These are phyloP conservation scores for Penicillium steckii DNA, from an alignment of 495 filamentous ascomycete species.

Conservation along the genomic window DNA sequence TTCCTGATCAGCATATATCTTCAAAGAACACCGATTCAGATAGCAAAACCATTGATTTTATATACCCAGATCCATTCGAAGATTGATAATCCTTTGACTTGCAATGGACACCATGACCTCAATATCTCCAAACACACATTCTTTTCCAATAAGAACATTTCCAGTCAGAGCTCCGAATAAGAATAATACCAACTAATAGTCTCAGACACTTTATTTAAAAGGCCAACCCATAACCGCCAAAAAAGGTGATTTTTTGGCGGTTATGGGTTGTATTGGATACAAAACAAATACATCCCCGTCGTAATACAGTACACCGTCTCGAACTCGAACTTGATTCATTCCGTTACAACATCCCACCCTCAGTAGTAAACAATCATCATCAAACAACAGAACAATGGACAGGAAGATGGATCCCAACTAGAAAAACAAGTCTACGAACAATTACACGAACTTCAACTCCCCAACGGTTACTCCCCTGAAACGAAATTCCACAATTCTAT, in stretches of 20 bases:
- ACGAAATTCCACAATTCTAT: constrained; percentile 6
- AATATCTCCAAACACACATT: background rate
- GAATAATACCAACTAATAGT: background rate
- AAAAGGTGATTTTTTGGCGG: no score
- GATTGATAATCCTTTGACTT: background rate
- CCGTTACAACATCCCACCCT: background rate
- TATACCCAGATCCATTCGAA: no score
- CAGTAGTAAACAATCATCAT: constrained; percentile 5
- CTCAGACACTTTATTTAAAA: background rate
- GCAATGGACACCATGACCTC: background rate
- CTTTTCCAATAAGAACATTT: background rate
- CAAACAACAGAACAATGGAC: constrained; percentile 12
- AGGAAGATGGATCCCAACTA: background rate
- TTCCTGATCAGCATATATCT: no score
- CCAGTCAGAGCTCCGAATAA: background rate
- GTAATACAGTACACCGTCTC: background rate
- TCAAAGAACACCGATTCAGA: no score
- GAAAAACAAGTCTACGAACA: constrained; percentile 1
- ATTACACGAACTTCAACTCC: constrained; percentile 9
- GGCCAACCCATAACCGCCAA: background rate
- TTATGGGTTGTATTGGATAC: no score
- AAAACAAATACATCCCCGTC: background rate
- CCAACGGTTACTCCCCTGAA: no score
- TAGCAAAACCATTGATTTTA: no score
- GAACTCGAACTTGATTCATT: background rate